Conservation (phyloP, 192 early-diverging fungal species). For the Entophlyctis luteolus region DNA sequence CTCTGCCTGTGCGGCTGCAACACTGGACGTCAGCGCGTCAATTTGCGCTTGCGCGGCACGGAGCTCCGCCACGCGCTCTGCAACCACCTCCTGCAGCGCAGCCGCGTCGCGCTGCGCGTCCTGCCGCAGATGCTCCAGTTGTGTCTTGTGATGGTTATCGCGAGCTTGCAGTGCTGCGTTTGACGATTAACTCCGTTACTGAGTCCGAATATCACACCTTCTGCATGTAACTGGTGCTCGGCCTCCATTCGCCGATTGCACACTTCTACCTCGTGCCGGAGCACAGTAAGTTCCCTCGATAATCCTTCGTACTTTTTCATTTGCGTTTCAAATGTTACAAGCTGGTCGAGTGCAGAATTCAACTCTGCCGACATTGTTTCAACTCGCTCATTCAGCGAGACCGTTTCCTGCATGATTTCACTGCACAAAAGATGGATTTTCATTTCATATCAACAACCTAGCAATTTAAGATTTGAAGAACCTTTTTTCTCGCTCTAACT, state of each 20-base stretch:
- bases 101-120: neutral
- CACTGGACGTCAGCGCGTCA: neutral
- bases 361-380: neutral
- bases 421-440: constrained; percentile 1
- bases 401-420: constrained; percentile 8
- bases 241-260: constrained; percentile 14
- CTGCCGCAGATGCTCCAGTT: neutral
- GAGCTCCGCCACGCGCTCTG: neutral
- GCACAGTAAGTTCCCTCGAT: constrained; percentile 9
- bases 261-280: constrained; percentile 20
- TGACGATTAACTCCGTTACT: neutral
- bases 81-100: neutral
- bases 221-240: constrained; percentile 12
- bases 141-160: neutral
- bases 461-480: neutral
- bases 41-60: neutral
- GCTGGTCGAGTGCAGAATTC: constrained; percentile 6
- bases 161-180: neutral
- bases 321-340: constrained; percentile 20
- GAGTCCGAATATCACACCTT: neutral
- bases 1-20: neutral
- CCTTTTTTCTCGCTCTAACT: constrained; percentile 19
- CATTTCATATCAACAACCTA: neutral
- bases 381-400: constrained; percentile 10
- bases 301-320: constrained; percentile 10